A percentile compares a stretch with the other conserved stretches of the same genome.
phyloP scores from a whole-genome alignment of 352 stramenopile species.

The Pythium aristosporum region DNA sequence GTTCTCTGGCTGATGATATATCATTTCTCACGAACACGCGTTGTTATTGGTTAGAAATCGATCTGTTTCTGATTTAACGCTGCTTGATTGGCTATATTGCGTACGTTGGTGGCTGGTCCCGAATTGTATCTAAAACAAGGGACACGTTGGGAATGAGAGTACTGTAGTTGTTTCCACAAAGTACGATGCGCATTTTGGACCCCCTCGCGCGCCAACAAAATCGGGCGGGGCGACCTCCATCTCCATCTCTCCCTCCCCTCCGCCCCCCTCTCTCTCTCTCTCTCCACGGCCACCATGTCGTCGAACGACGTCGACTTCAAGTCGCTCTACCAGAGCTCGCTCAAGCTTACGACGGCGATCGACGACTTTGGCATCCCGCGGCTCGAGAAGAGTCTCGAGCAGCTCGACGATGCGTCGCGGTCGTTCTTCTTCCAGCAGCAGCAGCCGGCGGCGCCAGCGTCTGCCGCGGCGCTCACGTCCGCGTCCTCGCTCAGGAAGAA shows the following conservation, averaged over 20 bases:
- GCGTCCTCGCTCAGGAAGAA: conserved; percentile 36
- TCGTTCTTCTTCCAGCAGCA: conserved; percentile 44
- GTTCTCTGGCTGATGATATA: not conserved
- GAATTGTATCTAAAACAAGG: not conserved
- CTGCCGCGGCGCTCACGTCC: too few relatives aligned
- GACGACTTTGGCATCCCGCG: conserved; percentile 73
- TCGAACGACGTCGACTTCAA: conserved; percentile 73
- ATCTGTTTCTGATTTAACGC: not conserved
- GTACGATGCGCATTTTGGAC: too few relatives aligned
- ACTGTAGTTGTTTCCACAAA: too few relatives aligned
- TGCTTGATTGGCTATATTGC: not conserved
- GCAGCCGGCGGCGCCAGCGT: not conserved
- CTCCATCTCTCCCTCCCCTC: not conserved
- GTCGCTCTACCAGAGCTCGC: conserved; percentile 84
- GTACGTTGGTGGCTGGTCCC: not conserved
- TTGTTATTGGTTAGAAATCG: not conserved
- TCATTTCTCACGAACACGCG: not conserved
- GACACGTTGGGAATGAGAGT: not conserved
- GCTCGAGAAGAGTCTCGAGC: conserved; percentile 77
- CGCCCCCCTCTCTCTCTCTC: not conserved
- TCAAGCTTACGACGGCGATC: conserved; percentile 80
- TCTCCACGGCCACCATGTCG: conserved; percentile 19
- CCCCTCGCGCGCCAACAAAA: conserved; percentile 4
- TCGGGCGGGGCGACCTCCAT: not conserved
- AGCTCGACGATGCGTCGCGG: conserved; percentile 73